Conservation (phyloP, 495 filamentous ascomycete genomes). For the Parachaetomium inaequale region DNA sequence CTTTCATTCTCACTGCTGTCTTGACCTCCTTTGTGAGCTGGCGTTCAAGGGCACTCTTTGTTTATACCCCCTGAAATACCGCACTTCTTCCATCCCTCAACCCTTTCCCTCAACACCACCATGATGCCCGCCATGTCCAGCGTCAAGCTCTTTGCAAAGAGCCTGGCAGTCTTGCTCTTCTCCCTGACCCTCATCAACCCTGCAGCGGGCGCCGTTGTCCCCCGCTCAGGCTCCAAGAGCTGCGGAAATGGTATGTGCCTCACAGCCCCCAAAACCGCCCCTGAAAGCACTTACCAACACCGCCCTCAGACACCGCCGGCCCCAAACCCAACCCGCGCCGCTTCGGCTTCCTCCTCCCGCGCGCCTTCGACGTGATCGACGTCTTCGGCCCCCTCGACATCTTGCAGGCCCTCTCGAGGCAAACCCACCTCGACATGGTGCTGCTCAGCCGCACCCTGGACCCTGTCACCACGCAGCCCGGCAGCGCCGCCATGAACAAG, state of each 20-base stretch:
- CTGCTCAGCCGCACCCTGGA: constrained; percentile 44
- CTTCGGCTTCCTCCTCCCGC: constrained; percentile 30
- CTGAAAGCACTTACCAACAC: background rate
- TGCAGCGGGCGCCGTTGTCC: background rate
- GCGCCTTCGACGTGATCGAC: constrained; percentile 37
- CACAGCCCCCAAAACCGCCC: background rate
- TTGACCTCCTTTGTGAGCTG: background rate
- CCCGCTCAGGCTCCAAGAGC: background rate
- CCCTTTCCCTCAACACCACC: background rate
- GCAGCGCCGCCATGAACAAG: constrained; percentile 18
- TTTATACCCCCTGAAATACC: constrained; percentile 1
- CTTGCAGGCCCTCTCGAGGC: constrained; percentile 48
- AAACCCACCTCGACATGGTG: constrained; percentile 35
- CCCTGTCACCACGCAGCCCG: constrained; percentile 41
- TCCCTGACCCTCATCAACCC: constrained; percentile 1
- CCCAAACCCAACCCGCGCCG: constrained; percentile 10
- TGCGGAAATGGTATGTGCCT: background rate
- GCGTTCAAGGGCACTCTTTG: background rate
- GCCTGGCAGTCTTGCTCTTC: background rate
- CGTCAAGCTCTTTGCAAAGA: background rate
- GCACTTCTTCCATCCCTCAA: background rate
- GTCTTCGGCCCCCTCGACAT: constrained; percentile 55
- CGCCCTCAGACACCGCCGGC: background rate
- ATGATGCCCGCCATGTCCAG: background rate
- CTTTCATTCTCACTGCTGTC: background rate